Base-by-base conservation (phyloP, 2,329 filamentous ascomycete species). In the Thielaviopsis ethacetica region DNA sequence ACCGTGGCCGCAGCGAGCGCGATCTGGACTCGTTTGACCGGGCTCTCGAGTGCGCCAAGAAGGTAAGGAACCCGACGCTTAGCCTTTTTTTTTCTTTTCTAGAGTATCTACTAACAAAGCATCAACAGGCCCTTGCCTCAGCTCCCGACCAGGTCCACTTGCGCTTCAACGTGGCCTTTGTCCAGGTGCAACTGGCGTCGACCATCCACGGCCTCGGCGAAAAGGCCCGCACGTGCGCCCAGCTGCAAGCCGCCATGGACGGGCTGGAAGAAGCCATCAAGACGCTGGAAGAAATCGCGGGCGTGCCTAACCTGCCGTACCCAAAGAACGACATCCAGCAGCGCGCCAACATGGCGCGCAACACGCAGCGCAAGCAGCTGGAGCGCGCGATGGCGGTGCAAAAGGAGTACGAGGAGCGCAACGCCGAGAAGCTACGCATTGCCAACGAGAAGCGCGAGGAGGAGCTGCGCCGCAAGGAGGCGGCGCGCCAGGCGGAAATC, bases 121-220 rank as follows among this genome's bases (percentile, higher is more conserved):
- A 17, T 55, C 44, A 15, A 6, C 34, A 86, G 80, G 89, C 91
- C 26, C 80, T 95, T 19, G 80, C 83, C 59, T 80, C 86, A 58
- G 83, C 87, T 1, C 87, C 90, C 0, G 86, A 93, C 4, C 88
- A 95, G 66, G 78, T 91, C 30, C 89, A 95, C 71, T 88, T 93
- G 70, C 89, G 93, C 69, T 98, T 98, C 79, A 98, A 98, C 67
- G 88, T 98, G 27, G 93, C 93, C 0, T 98, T 96, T 67, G 88
- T 97, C 27, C 93, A 97, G 68, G 94, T 95, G 63, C 91, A 96
- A 69, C 83, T 97, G 58, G 91, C 91, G 21, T 85, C 86, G 53
- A 81, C 86, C 30, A 83, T 96, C 58, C 85, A 89, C 70, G 77
- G 75, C 41, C 75, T 95, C 58, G 76, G 81, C 5, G 88, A 96